Conservation (phyloP, 1,284 basidiomycete species). For the Inonotus obliquus region DNA sequence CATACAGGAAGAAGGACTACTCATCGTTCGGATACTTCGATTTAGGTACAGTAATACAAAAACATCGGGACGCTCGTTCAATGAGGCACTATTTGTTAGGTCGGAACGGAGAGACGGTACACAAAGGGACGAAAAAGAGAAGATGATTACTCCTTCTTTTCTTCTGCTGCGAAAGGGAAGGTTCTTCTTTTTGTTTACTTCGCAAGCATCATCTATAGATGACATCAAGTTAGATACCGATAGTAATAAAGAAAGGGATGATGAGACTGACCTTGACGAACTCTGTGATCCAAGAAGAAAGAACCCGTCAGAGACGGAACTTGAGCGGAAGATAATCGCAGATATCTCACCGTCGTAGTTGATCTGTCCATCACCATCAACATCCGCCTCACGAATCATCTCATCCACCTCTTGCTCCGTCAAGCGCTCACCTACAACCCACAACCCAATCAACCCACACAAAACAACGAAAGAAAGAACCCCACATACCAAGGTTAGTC, state of each 20-base stretch:
- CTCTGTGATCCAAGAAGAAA: constrained; percentile 36
- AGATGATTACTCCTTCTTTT: background rate
- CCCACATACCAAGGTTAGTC: constrained; percentile 77
- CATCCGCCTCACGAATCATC: constrained; percentile 98
- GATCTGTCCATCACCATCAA: constrained; percentile 91
- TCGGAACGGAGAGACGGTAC: background rate
- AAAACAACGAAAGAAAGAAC: background rate
- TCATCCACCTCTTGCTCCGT: constrained; percentile 92
- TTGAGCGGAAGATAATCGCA: background rate
- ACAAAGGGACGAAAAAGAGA: background rate
- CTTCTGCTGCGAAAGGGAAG: background rate
- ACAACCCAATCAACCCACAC: background rate
- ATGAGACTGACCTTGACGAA: constrained; percentile 56
- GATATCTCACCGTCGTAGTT: constrained; percentile 67
- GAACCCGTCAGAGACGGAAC: background rate
- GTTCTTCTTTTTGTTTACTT: constrained; percentile 32
- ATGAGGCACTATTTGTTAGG: background rate
- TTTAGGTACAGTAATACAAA: constrained; percentile 8
- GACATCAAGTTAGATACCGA: constrained; percentile 18
- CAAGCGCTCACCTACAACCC: constrained; percentile 76
- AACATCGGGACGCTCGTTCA: background rate
- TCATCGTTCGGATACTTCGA: background rate
- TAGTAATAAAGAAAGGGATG: background rate
- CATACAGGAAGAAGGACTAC: too few species aligned
- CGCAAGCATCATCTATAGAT: constrained; percentile 51